These are phyloP conservation scores for Microbotryum scabiosae DNA, from an alignment of 1,284 basidiomycete genomes.

Conservation along the genomic window DNA sequence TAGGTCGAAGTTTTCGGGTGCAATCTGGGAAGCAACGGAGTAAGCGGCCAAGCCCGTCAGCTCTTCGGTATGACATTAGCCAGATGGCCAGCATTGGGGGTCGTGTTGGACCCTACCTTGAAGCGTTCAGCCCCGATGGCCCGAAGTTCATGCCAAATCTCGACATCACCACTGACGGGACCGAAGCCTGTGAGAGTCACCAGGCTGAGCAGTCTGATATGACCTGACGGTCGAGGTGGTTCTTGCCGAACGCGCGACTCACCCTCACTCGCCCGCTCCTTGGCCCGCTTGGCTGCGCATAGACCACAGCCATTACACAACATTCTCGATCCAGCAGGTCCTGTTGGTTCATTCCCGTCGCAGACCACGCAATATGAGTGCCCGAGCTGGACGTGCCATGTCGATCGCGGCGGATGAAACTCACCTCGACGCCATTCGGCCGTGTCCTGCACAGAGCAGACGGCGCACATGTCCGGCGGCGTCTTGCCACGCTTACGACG, in stretches of 20 bases:
- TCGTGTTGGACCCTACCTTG: slow-evolving; percentile 4
- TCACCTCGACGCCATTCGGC: slow-evolving; percentile 23
- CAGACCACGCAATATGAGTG: neutral
- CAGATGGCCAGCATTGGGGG: too few species aligned
- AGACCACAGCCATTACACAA: slow-evolving; percentile 27
- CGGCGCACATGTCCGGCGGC: slow-evolving; percentile 5
- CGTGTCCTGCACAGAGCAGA: slow-evolving; percentile 7
- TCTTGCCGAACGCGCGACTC: neutral
- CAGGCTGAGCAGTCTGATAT: neutral
- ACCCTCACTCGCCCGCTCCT: slow-evolving; percentile 8
- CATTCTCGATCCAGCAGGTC: slow-evolving; percentile 16
- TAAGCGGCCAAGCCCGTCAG: too few species aligned
- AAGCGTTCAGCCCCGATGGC: slow-evolving; percentile 23
- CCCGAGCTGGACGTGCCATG: neutral
- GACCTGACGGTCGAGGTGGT: too few species aligned
- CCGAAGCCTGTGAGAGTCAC: neutral
- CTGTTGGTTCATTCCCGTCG: neutral
- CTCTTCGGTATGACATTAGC: too few species aligned
- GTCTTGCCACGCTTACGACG: neutral
- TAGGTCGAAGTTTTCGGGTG: too few species aligned
- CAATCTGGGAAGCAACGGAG: too few species aligned
- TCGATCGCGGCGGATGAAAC: neutral
- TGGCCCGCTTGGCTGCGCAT: slow-evolving; percentile 10
- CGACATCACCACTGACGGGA: neutral
- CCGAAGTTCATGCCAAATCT: slow-evolving; percentile 11